Evolutionary conservation across 495 filamentous ascomycete genomes (phyloP), one percentile per base, ranked within the genome.

Genomic region (Delitschia confertaspora): DNA sequence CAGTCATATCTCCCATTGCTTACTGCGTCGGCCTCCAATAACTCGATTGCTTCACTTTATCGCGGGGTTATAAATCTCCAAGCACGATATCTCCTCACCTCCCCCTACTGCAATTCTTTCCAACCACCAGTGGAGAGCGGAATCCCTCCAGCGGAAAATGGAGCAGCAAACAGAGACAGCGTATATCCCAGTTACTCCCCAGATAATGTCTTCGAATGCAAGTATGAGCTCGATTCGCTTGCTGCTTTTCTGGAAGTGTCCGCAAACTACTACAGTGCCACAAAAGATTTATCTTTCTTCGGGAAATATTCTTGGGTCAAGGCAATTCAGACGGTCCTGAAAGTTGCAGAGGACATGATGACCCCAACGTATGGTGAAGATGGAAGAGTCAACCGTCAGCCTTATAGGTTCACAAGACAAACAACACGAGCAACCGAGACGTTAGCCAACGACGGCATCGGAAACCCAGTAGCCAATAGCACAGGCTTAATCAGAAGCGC

Each of bases 181-280:
- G 69, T 71, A 10, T 44, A 43, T 7, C 72, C 74, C 2, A 45
- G 61, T 0, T 80, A 76, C 51, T 60, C 73, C 49, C 65, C 61
- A 21, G 43, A 62, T 4, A 49, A 65, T 8, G 73, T 79, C 6
- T 79, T 75, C 54, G 76, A 79, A 47, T 80, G 76, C 66, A 81
- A 81, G 59, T 81, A 74, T 56, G 79, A 82, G 55, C 66, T 83
- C n/a, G 79, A 82, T 58, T 75, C 70, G 9, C 65, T 83, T 0
- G 78, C 79, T 1, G 72, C 76, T 0, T 82, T 83, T 54, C 57
- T 82, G 30, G 69, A 80, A 57, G 65, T 81, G 42, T 77, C 72
- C 17, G 55, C 68, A 10, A 70, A 73, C 23, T 81, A 80, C 61
- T 76, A 74, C 56, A 61, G 61, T 19, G 59, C 62, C 2, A 80